These are phyloP conservation scores for Peniophora sp. DNA, from an alignment of 1,284 basidiomycete genomes.

Conservation along the genomic window DNA sequence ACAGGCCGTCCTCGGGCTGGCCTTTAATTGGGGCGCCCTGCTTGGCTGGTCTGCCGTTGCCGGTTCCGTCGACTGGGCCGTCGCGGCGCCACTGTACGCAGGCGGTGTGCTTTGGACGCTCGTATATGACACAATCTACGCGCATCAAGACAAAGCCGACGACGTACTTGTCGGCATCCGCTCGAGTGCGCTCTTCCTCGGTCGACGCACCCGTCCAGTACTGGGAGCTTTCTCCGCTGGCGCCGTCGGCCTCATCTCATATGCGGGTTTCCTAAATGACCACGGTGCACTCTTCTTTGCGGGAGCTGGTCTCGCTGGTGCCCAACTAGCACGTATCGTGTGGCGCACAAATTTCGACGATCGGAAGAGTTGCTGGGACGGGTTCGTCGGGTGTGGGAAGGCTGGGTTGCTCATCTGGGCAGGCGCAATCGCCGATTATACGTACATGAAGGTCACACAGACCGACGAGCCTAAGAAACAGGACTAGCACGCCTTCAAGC, in stretches of 20 bases:
- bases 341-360: conserved; percentile 70
- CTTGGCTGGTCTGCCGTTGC: conserved; percentile 95
- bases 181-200: conserved; percentile 91
- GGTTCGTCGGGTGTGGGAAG: conserved; percentile 86
- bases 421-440: conserved; percentile 78
- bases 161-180: conserved; percentile 87
- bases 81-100: conserved; percentile 84
- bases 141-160: conserved; percentile 96
- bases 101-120: conserved; percentile 92
- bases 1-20: conserved; percentile 89
- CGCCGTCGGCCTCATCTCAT: conserved; percentile 69
- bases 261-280: conserved; percentile 73
- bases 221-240: conserved; percentile 70
- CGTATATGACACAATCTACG: conserved; percentile 97
- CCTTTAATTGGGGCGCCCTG: conserved; percentile 97
- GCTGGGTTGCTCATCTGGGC: conserved; percentile 86
- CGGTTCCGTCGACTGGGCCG: conserved; percentile 74
- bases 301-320: conserved; percentile 65
- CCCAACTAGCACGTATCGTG: conserved; percentile 82
- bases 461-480: too few relatives aligned
- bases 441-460: conserved; percentile 17
- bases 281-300: conserved; percentile 78
- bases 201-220: conserved; percentile 67
- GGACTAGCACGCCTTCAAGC: too few relatives aligned
- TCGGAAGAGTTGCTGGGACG: conserved; percentile 85